Percentiles rank a stretch among this genome's conserved stretches.
phyloP scores from a whole-genome alignment of 768 basidiomycete genomes.

The Hysterangium stoloniferum region DNA sequence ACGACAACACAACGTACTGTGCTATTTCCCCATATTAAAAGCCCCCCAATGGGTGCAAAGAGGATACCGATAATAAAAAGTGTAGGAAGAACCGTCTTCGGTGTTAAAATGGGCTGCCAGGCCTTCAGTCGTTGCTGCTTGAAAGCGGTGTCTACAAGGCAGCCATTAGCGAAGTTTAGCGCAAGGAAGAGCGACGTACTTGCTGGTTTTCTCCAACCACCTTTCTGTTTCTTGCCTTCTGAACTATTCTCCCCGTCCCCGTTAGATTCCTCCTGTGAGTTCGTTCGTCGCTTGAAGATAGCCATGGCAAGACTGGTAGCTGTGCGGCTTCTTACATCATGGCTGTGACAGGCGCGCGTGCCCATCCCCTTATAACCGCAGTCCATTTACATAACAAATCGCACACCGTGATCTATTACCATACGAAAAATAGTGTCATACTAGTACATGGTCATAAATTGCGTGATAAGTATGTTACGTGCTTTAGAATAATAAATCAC shows the following conservation, averaged over 20 bases:
- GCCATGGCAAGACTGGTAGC: no score
- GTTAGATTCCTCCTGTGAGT: constrained; percentile 14
- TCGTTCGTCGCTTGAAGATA: constrained; percentile 27
- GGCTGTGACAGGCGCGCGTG: neutral
- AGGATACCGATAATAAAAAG: constrained; percentile 91
- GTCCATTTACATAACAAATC: no score
- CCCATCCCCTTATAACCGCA: no score
- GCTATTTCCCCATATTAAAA: constrained; percentile 86
- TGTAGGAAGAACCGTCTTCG: constrained; percentile 94
- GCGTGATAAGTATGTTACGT: constrained; percentile 4
- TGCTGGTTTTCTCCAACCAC: constrained; percentile 76
- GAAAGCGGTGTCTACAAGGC: constrained; percentile 80
- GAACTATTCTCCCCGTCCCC: constrained; percentile 31
- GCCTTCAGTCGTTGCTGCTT: constrained; percentile 99
- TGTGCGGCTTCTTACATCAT: no score
- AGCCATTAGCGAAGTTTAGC: neutral
- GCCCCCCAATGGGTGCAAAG: constrained; percentile 93
- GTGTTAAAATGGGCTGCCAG: constrained; percentile 99
- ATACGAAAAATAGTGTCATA: neutral
- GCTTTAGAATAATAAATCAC: constrained; percentile 2
- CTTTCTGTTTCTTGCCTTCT: constrained; percentile 73
- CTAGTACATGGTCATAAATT: constrained; percentile 4
- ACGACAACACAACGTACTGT: constrained; percentile 30
- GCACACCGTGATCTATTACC: no score
- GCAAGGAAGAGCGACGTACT: constrained; percentile 40